Percentiles rank a stretch among this genome's conserved stretches.
Conservation (phyloP, 805 yeast genomes). For the Ogataea thermomethanolica region DNA sequence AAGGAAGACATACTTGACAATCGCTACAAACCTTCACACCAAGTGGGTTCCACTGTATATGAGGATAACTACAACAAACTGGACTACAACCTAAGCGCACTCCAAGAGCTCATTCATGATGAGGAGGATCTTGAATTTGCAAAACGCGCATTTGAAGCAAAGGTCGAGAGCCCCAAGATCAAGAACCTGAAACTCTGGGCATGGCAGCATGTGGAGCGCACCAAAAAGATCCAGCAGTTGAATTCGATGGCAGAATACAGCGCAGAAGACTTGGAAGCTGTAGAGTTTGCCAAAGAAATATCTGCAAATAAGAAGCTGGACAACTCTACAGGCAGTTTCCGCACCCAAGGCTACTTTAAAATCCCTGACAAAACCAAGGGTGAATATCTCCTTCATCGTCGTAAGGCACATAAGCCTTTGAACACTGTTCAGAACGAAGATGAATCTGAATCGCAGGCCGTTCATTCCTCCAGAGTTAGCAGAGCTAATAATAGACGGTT, state of each 20-base stretch:
- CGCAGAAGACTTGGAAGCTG: conserved; percentile 27
- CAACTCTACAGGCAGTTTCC: conserved; percentile 56
- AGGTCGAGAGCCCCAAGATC: conserved; percentile 18
- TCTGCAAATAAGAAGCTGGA: conserved; percentile 28
- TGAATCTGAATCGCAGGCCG: conserved; percentile 38
- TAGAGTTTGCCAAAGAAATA: conserved; percentile 29
- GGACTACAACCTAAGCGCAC: conserved; percentile 41
- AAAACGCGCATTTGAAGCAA: conserved; percentile 38
- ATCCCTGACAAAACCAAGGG: conserved; percentile 70
- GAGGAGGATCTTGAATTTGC: conserved; percentile 67
- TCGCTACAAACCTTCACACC: conserved; percentile 49
- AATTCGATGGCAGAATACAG: conserved; percentile 21
- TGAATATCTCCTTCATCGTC: conserved; percentile 79
- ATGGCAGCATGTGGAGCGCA: conserved; percentile 50
- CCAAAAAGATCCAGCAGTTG: conserved; percentile 13
- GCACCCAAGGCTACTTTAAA: conserved; percentile 69
- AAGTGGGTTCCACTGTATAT: conserved; percentile 52
- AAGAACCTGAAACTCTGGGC: conserved; percentile 57
- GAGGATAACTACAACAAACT: conserved; percentile 40
- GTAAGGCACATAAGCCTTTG: conserved; percentile 63
- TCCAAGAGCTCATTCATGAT: conserved; percentile 61
- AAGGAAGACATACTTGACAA: conserved; percentile 24
- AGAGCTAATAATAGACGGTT: conserved; percentile 84
- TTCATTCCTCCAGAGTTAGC: conserved; percentile 75
- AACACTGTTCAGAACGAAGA: conserved; percentile 65